These are phyloP conservation scores for Trichothecium sympodiale DNA, from an alignment of 2,329 filamentous ascomycete species.

Conservation along the genomic window DNA sequence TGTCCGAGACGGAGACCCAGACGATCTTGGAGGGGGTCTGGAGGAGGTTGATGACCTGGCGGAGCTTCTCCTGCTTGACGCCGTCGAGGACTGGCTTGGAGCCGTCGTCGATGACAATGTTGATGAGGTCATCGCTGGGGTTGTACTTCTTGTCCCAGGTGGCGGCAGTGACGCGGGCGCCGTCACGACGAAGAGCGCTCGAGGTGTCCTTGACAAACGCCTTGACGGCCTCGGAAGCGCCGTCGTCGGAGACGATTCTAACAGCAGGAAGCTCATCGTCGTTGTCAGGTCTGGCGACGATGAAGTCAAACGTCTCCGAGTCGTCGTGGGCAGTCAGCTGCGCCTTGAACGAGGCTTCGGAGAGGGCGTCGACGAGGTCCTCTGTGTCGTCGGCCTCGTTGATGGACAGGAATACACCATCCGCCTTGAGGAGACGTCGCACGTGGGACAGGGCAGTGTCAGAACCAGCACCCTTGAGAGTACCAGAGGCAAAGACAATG, in stretches of 20 bases:
- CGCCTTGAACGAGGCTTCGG: conserved; percentile 3
- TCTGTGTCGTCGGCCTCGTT: background rate
- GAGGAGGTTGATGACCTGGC: conserved; percentile 4
- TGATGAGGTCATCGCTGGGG: conserved; percentile 2
- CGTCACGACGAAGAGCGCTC: background rate
- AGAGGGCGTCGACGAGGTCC: background rate
- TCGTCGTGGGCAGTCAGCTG: conserved; percentile 2
- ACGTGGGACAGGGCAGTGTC: background rate
- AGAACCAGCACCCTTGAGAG: background rate
- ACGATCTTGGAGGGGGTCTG: conserved; percentile 4
- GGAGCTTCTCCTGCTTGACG: conserved; percentile 2
- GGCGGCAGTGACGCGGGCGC: background rate
- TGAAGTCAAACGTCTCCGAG: background rate
- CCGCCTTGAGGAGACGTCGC: conserved; percentile 1
- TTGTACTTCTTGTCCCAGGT: background rate
- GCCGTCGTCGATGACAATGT: conserved; percentile 5
- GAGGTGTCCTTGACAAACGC: background rate
- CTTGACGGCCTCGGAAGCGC: background rate
- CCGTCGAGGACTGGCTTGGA: conserved; percentile 1
- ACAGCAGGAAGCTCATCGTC: background rate
- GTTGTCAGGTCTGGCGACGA: conserved; percentile 2
- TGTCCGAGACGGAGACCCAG: conserved; percentile 4
- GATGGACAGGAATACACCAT: conserved; percentile 1
- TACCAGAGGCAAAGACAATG: conserved; percentile 22
- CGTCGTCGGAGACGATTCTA: too few relatives aligned